Base-by-base conservation (phyloP, 257 asterid species). In the Solanum sejunctum region DNA sequence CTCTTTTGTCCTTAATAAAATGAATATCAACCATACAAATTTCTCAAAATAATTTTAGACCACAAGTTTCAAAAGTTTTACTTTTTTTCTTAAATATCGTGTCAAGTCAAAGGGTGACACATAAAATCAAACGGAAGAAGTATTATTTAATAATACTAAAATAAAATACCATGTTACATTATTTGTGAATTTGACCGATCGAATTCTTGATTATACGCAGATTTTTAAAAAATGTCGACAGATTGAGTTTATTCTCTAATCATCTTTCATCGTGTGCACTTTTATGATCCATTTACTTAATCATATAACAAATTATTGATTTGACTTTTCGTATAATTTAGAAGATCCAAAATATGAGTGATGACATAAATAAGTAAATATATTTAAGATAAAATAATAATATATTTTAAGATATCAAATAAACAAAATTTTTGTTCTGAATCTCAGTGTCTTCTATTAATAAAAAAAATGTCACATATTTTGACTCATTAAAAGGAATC, bases 21-120 rank as follows among this genome's bases (percentile, higher is more conserved):
- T 32, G 36, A 2, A 32, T 32, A 3, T 32, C 36, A 32, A 2
- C 36, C 36, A 32, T 0, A 32, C 3, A 32, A 32, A 32, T 32
- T 32, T 32, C 36, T 32, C 3, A 32, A 3, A 32, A 32, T 32
- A 3, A 32, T 32, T 32, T 32, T 32, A 32, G 36, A 32, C 36
- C 3, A 32, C 36, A 32, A 32, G 36, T 32, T 32, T 32, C 36
- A 32, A 32, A 32, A 32, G 36, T 32, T 3, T 26, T 26, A 26
- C 1, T 2, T 28, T 28, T 28, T 32, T 32, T 32, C 0, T 32
- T 32, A 0, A 32, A 32, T 32, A 32, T 0, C 36, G 3, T 32
- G 36, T 0, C 36, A 32, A 32, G 0, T 2, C 3, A 32, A 32
- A 32, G 3, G 0, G 3, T 32, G 36, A 0, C 36, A 32, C 1